Conservation (phyloP, 495 filamentous ascomycete genomes). For the Cairneyella variabilis region DNA sequence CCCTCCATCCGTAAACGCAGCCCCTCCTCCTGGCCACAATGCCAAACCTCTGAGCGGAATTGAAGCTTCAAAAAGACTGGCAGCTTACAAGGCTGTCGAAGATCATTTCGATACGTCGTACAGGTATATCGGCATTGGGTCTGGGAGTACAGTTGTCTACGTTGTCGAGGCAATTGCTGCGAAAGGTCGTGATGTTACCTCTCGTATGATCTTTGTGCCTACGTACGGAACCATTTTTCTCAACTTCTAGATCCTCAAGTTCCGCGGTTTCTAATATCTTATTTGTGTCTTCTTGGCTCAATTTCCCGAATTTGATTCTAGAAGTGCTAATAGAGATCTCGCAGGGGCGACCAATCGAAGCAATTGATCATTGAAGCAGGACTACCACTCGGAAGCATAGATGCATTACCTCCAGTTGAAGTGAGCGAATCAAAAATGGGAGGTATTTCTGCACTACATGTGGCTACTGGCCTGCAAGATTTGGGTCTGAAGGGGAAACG, state of each 20-base stretch:
- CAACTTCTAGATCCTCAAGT: too few species aligned
- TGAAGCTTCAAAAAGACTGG: constrained; percentile 80
- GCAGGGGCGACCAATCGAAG: constrained; percentile 72
- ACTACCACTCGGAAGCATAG: constrained; percentile 72
- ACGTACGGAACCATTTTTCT: constrained; percentile 48
- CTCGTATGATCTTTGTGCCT: constrained; percentile 76
- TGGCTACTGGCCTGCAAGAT: constrained; percentile 27
- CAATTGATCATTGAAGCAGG: constrained; percentile 76
- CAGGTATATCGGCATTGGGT: constrained; percentile 85
- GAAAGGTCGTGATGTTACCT: constrained; percentile 53
- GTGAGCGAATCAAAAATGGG: constrained; percentile 16
- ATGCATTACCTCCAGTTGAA: constrained; percentile 56
- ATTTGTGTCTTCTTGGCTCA: too few species aligned
- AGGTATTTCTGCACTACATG: constrained; percentile 16
- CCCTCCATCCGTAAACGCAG: constrained; percentile 10
- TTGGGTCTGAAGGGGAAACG: constrained; percentile 26
- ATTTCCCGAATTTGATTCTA: too few species aligned
- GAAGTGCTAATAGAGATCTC: not conserved
- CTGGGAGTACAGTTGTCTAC: constrained; percentile 89
- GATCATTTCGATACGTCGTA: constrained; percentile 75
- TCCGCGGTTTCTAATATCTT: too few species aligned
- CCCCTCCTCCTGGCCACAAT: not conserved
- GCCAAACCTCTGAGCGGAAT: constrained; percentile 36
- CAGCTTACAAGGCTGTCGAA: constrained; percentile 76
- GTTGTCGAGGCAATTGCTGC: constrained; percentile 91